Evolutionary conservation across 352 stramenopile species (phyloP), one percentile per base, ranked within the genome.

Genomic region (Phytophthora capsici): DNA sequence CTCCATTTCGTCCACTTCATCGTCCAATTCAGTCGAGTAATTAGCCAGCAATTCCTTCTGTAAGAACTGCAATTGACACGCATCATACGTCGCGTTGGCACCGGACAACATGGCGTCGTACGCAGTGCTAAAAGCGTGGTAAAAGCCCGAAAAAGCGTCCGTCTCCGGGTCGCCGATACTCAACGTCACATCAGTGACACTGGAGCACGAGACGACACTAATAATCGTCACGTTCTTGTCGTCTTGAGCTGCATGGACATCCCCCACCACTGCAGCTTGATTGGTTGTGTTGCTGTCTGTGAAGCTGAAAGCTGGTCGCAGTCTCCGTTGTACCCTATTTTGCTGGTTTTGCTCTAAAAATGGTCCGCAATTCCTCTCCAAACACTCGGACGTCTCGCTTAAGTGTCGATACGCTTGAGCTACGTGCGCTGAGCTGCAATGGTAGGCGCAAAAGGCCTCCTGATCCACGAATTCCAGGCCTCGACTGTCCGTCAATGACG

Each of bases 11-110:
- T 79, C 57, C 0, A 7, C 53, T 9, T 54, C 38, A 13, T 65
- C 62, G 45, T 78, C 50, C 47, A 73, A 40, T 4, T 51, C 57
- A 2, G 30, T 26, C 25, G 73, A 86, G 22, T 73, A 71, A 40
- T 85, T 83, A 0, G 66, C 46, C 20, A 90, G 50, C 22, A 91
- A 56, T 43, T 78, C 69, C 32, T 88, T 71, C 66, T 91, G 73
- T 14, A 91, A 41, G 59, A 89, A 89, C 66, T 89, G 80, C 51
- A 91, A 66, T 51, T 88, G 78, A 56, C 82, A 91, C 14, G 80
- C 82, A 62, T 88, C 82, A 38, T 73, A 78, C 26, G 77, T 80
- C 0, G 80, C 78, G 49, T 91, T 76, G 2, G 57, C 62, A 7
- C 78, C 81, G 4, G 65, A 59, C 38, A 91, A 49, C 76, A 91